These are phyloP conservation scores for Casuarina glauca DNA, from an alignment of 306 rosid species.

Conservation along the genomic window DNA sequence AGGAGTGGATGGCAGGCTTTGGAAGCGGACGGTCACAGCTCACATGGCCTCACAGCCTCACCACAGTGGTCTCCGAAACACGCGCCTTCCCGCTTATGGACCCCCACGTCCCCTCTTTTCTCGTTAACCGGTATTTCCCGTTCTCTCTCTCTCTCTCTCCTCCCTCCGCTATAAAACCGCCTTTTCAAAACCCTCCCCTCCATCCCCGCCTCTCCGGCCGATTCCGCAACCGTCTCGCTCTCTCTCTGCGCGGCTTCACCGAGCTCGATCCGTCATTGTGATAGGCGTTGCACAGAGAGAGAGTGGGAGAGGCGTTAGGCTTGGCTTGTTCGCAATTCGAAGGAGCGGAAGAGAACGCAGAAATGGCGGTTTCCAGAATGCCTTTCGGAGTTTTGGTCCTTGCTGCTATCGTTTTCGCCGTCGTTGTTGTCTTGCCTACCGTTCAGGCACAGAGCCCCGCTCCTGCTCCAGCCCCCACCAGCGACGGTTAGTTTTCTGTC, in stretches of 20 bases:
- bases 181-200: conserved; percentile 9
- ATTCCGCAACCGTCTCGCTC: neutral
- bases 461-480: conserved; percentile 70
- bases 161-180: conserved; percentile 6
- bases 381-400: conserved; percentile 44
- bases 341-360: neutral
- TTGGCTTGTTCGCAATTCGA: neutral
- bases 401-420: conserved; percentile 41
- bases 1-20: neutral
- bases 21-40: neutral
- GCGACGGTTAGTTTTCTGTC: conserved; percentile 53
- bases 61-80: conserved; percentile 12
- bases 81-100: conserved; percentile 20
- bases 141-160: conserved; percentile 28
- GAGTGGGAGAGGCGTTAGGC: conserved; percentile 9
- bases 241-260: conserved; percentile 29
- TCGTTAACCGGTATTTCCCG: conserved; percentile 47
- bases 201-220: neutral
- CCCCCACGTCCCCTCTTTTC: conserved; percentile 23
- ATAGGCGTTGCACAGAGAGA: conserved; percentile 43
- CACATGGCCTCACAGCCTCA: conserved; percentile 38
- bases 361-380: conserved; percentile 40
- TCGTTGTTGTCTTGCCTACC: conserved; percentile 41
- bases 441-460: conserved; percentile 48
- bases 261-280: conserved; percentile 2